Conservation (phyloP, 2,329 filamentous ascomycete genomes). For the Lasiodiplodia hormozganensis region DNA sequence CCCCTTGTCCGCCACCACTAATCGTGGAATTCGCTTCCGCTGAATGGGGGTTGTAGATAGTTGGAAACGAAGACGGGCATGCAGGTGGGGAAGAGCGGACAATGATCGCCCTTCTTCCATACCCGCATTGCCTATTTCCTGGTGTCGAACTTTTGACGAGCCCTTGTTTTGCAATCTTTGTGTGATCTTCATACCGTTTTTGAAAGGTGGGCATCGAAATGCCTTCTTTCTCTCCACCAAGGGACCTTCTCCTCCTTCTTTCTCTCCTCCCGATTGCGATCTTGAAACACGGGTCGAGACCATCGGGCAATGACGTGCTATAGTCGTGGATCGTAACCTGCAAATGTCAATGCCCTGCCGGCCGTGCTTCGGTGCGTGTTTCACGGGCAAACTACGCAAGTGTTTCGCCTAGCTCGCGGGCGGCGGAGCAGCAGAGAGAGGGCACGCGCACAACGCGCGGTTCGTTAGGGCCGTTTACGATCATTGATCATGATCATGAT, state of each 20-base stretch:
- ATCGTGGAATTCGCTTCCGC: background rate
- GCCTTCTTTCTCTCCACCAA: background rate
- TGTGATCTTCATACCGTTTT: background rate
- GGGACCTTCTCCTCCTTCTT: background rate
- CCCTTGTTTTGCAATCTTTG: background rate
- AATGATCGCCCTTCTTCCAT: background rate
- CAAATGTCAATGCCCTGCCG: background rate
- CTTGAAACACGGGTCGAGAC: background rate
- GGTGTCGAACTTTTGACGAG: background rate
- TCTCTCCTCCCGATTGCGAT: background rate
- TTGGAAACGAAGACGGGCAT: background rate
- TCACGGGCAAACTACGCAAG: background rate
- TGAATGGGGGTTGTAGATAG: slow-evolving; percentile 13
- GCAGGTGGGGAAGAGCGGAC: background rate
- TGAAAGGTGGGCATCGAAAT: background rate
- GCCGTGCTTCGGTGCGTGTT: background rate
- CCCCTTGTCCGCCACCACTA: background rate
- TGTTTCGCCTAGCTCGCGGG: background rate
- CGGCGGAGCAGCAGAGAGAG: too few relatives aligned
- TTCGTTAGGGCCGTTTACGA: too few relatives aligned
- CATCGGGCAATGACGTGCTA: background rate
- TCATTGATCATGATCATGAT: too few relatives aligned
- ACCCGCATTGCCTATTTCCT: background rate
- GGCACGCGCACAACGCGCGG: too few relatives aligned
- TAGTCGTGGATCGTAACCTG: background rate